These are phyloP conservation scores for Pleurotus platypus DNA, from an alignment of 768 basidiomycete genomes.

Conservation along the genomic window DNA sequence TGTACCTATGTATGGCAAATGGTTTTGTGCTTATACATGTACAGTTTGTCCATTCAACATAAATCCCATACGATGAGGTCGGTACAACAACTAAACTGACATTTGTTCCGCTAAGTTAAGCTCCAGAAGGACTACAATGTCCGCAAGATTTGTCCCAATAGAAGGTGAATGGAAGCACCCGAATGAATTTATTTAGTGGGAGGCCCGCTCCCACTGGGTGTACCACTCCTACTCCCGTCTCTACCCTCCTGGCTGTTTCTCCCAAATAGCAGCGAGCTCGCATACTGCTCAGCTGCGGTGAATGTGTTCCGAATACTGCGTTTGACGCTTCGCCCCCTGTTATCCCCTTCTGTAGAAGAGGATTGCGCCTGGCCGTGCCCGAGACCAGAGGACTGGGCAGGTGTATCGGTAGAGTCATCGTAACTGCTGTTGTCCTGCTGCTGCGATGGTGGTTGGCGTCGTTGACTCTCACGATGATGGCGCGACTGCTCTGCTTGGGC, in stretches of 20 bases:
- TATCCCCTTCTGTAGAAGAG: slow-evolving; percentile 27
- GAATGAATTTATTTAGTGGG: neutral
- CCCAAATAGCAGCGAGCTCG: slow-evolving; percentile 64
- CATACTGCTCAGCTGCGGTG: slow-evolving; percentile 68
- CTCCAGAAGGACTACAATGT: no score
- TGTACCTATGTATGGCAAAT: neutral
- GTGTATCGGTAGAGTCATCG: neutral
- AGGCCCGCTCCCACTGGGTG: slow-evolving; percentile 2
- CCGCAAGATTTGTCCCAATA: no score
- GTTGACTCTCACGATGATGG: neutral
- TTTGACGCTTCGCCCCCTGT: slow-evolving; percentile 58
- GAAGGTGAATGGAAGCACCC: neutral
- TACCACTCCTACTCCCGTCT: slow-evolving; percentile 9
- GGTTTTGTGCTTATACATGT: no score
- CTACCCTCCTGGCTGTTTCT: slow-evolving; percentile 26
- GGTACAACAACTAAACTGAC: no score
- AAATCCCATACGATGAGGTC: no score
- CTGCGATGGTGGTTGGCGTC: neutral
- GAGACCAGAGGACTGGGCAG: neutral
- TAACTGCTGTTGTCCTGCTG: neutral
- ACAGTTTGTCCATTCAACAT: neutral
- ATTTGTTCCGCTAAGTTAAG: no score
- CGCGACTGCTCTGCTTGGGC: neutral
- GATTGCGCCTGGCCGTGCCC: neutral
- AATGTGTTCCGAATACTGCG: slow-evolving; percentile 65